Evolutionary conservation across 106 monocot genomes (phyloP), one percentile per base, ranked within the genome.

Genomic region (Phalaenopsis aphrodite): DNA sequence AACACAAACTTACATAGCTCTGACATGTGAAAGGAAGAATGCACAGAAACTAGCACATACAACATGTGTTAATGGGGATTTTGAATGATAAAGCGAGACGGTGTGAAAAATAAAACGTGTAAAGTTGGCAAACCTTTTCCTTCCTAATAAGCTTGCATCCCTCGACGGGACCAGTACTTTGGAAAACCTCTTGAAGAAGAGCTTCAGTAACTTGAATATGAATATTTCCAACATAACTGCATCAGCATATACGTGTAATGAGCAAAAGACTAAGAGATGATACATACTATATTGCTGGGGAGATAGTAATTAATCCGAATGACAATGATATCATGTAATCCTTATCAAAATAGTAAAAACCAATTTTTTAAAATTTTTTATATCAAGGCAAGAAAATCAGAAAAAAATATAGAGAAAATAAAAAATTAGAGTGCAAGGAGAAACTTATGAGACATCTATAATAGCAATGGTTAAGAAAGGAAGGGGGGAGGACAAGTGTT

Each of bases 111-210:
- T 69, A 38, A 30, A 69, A 37, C 69, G 6, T 69, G 38, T 69
- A 19, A 69, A 69, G 38, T 14, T 21, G 74, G 19, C 18, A 43
- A 80, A 90, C 90, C 93, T 93, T 93, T 46, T 93, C 90, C 77
- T 93, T 93, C 79, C 92, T 85, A 39, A 95, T 92, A 30, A 92
- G 91, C 77, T 95, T 95, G 84, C 94, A 95, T 56, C 94, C 92
- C 88, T 95, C 95, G 79, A 95, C 78, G 19, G 77, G 84, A 78
- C 95, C 95, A 78, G 88, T 87, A 83, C 88, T 90, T 64, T 79
- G 85, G 43, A 95, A 95, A 65, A 95, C 92, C 81, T 92, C 95
- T 73, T 90, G 92, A 79, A 95, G 91, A 57, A 95, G 87, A 38
- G 79, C 82, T 75, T 95, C 95, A 55, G 92, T 95, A 37, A 90